Conservation (phyloP, 1,284 basidiomycete species). For the Puccinia novopanici region DNA sequence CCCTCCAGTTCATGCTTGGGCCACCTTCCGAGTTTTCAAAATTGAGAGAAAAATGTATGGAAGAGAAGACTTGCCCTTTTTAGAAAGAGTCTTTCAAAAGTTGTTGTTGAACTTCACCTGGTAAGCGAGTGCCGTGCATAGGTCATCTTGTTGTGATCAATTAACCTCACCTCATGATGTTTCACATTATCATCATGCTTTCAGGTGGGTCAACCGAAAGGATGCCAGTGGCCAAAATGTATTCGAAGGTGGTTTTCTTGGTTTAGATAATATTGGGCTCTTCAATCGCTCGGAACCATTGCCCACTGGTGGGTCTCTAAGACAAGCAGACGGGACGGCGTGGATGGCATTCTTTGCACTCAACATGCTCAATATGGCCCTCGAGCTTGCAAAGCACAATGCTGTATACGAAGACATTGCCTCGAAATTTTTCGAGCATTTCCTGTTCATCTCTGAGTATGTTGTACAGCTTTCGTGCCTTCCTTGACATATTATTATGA, state of each 20-base stretch:
- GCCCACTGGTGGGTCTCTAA: conserved; percentile 84
- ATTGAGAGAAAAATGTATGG: conserved; percentile 94
- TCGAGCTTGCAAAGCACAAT: conserved; percentile 97
- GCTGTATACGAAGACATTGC: conserved; percentile 97
- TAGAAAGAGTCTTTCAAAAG: conserved; percentile 98
- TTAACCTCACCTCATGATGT: background rate
- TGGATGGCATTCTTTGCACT: conserved; percentile 99
- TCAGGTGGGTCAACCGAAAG: conserved; percentile 96
- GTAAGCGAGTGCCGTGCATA: conserved; percentile 59
- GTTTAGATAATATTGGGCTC: conserved; percentile 93
- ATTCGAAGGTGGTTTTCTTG: conserved; percentile 97
- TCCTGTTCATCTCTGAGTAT: conserved; percentile 87
- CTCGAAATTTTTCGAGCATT: conserved; percentile 98
- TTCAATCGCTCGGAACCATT: conserved; percentile 97
- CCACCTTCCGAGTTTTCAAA: conserved; percentile 95
- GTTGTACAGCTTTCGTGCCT: background rate
- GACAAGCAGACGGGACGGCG: conserved; percentile 94
- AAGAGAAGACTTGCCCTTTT: conserved; percentile 82
- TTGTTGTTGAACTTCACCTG: conserved; percentile 95
- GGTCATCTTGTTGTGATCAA: background rate
- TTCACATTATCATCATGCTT: background rate
- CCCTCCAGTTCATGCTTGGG: conserved; percentile 65
- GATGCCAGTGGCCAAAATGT: conserved; percentile 91
- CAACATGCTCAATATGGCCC: conserved; percentile 95
- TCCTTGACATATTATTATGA: background rate